These are phyloP conservation scores for Fusarium equiseti DNA, from an alignment of 2,329 filamentous ascomycete genomes.

Conservation along the genomic window DNA sequence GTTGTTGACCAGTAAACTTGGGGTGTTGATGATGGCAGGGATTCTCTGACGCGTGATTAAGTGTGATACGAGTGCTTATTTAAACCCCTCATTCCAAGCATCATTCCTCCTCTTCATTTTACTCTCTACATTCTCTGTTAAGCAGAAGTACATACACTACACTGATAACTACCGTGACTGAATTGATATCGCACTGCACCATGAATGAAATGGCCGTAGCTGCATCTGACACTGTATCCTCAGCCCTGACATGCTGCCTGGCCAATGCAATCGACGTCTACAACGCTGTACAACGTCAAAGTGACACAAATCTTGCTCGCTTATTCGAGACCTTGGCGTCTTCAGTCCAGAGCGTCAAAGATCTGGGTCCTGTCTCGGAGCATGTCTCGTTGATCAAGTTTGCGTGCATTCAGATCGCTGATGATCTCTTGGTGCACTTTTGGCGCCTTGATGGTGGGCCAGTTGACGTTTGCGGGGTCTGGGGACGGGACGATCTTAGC, in stretches of 20 bases:
- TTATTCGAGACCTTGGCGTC: slow-evolving; percentile 10
- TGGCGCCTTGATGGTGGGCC: slow-evolving; percentile 11
- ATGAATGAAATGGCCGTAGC: slow-evolving; percentile 51
- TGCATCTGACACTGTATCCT: slow-evolving; percentile 11
- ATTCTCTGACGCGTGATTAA: slow-evolving; percentile 21
- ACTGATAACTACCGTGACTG: neutral
- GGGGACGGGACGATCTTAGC: slow-evolving; percentile 38
- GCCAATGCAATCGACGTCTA: slow-evolving; percentile 21
- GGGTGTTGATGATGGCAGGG: slow-evolving; percentile 19
- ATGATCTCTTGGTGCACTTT: slow-evolving; percentile 44
- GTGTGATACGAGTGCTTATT: slow-evolving; percentile 25
- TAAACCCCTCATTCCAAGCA: slow-evolving; percentile 34
- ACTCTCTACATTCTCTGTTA: neutral
- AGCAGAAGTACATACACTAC: neutral
- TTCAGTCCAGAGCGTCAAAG: slow-evolving; percentile 16
- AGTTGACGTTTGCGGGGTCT: slow-evolving; percentile 34
- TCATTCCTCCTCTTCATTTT: slow-evolving; percentile 2
- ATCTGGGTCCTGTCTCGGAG: neutral
- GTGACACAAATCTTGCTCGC: slow-evolving; percentile 13
- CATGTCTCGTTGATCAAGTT: slow-evolving; percentile 18
- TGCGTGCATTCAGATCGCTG: slow-evolving; percentile 45
- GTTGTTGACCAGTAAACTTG: slow-evolving; percentile 10
- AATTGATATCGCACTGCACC: slow-evolving; percentile 26
- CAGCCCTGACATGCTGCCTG: slow-evolving; percentile 39
- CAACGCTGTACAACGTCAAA: slow-evolving; percentile 7